These are phyloP conservation scores for Spergularia marina DNA, from an alignment of 148 eudicot genomes.

Conservation along the genomic window DNA sequence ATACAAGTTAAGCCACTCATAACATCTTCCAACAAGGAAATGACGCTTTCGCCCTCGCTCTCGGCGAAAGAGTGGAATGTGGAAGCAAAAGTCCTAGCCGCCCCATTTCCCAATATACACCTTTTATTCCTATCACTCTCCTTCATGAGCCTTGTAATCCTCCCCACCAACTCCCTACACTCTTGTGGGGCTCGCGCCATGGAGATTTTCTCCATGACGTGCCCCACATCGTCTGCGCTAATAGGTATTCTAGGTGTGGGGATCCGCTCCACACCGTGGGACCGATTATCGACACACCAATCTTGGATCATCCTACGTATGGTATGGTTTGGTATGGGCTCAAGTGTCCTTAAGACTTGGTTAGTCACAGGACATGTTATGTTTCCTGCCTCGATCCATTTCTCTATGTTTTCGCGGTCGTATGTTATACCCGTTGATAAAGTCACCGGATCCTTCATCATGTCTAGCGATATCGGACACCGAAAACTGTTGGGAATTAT, in stretches of 20 bases:
- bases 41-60: slow-evolving; percentile 20
- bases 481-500: slow-evolving; percentile 56
- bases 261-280: slow-evolving; percentile 67
- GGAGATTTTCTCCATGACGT: slow-evolving; percentile 33
- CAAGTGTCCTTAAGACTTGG: slow-evolving; percentile 43
- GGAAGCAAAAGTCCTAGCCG: slow-evolving; percentile 29
- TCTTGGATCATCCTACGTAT: slow-evolving; percentile 79
- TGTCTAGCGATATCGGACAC: slow-evolving; percentile 81
- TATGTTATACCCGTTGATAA: slow-evolving; percentile 79
- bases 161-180: slow-evolving; percentile 36
- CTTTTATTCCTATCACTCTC: slow-evolving; percentile 64
- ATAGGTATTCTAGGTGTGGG: slow-evolving; percentile 75
- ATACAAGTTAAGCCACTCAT: slow-evolving; percentile 37
- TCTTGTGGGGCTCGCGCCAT: slow-evolving; percentile 3
- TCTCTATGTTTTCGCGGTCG: slow-evolving; percentile 76
- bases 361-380: slow-evolving; percentile 78
- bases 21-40: slow-evolving; percentile 38
- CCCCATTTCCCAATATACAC: slow-evolving; percentile 39
- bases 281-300: slow-evolving; percentile 74
- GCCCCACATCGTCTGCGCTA: slow-evolving; percentile 36
- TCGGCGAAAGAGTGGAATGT: slow-evolving; percentile 40
- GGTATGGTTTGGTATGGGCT: slow-evolving; percentile 73
- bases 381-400: slow-evolving; percentile 71
- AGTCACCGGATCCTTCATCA: slow-evolving; percentile 95
- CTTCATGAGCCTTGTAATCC: slow-evolving; percentile 32